These are phyloP conservation scores for Xylaria castorea DNA, from an alignment of 495 filamentous ascomycete species.

Conservation along the genomic window DNA sequence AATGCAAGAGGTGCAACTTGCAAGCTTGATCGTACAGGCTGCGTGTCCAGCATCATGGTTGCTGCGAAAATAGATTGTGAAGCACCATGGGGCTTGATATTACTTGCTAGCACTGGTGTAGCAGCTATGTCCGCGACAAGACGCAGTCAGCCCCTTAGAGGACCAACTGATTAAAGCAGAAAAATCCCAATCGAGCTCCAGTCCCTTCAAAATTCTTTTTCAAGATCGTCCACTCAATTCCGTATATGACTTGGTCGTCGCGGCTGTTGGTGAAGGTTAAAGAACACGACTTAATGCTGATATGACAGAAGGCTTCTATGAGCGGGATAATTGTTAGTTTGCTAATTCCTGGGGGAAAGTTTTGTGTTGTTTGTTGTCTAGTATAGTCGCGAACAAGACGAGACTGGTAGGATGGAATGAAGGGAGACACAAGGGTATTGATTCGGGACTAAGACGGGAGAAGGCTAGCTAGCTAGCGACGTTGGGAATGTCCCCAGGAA, in stretches of 20 bases:
- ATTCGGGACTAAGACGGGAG: slow-evolving; percentile 31
- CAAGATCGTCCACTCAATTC: neutral
- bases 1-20: slow-evolving; percentile 79
- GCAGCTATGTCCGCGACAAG: slow-evolving; percentile 34
- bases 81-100: slow-evolving; percentile 47
- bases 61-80: slow-evolving; percentile 39
- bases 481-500: slow-evolving; percentile 28
- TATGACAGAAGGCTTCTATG: slow-evolving; percentile 20
- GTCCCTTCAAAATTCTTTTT: neutral
- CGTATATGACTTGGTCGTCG: slow-evolving; percentile 3
- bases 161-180: slow-evolving; percentile 3
- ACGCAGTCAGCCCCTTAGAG: slow-evolving; percentile 28
- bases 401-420: slow-evolving; percentile 39
- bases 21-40: slow-evolving; percentile 61
- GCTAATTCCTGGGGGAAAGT: slow-evolving; percentile 27
- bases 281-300: slow-evolving; percentile 20
- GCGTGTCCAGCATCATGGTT: slow-evolving; percentile 60
- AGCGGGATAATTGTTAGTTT: slow-evolving; percentile 18
- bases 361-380: slow-evolving; percentile 36
- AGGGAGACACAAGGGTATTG: slow-evolving; percentile 36
- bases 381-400: slow-evolving; percentile 27
- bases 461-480: slow-evolving; percentile 34
- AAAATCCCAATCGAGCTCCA: slow-evolving; percentile 2
- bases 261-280: slow-evolving; percentile 4
- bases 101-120: slow-evolving; percentile 37